Base-by-base conservation (phyloP, 345 rosid species). In the Pelargonium nanum region DNA sequence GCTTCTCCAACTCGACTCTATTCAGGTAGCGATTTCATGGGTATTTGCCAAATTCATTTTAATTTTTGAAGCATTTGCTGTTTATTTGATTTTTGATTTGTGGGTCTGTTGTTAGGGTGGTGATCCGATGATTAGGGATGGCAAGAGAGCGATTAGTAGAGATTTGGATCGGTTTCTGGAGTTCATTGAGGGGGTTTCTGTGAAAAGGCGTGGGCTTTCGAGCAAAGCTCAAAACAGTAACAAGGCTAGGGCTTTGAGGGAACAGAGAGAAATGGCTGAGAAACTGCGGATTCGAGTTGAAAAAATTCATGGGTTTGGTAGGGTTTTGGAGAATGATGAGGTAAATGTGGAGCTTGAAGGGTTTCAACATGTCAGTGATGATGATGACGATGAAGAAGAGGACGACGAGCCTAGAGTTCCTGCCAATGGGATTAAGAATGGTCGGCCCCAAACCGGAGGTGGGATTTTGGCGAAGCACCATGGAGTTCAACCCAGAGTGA, bases 81-180 rank as follows among this genome's bases (percentile, higher is more conserved):
- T 2, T 22, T 24, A 3, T 63, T 69, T 40, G 12, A 2, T 60
- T 45, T 54, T 44, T 58, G 19, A 25, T 21, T 2, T n/a, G 32
- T 45, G 72, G 20, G 1, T 58, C n/a, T 58, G 8, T 56, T 55
- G 67, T 62, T 68, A 84, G 88, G 84, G 72, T 63, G 75, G 75
- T 64, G 91, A 83, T 83, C 85, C 89, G 45, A 83, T 84, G 88
- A 81, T 91, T 68, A 75, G 85, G 73, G 88, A 67, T 62, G 86
- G 94, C 21, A 91, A 84, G 72, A 83, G 80, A 80, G 76, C 89
- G 50, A 65, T 91, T 53, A 75, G 87, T 59, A 77, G 77, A 70
- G 94, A 83, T 60, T 70, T 91, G 67, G 79, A 70, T 59, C 72
- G 73, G 63, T 84, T 91, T 77, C 44, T 83, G 77, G 84, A 79